Evolutionary conservation across 768 basidiomycete genomes (phyloP).

Genomic region (Phaffia australis): DNA sequence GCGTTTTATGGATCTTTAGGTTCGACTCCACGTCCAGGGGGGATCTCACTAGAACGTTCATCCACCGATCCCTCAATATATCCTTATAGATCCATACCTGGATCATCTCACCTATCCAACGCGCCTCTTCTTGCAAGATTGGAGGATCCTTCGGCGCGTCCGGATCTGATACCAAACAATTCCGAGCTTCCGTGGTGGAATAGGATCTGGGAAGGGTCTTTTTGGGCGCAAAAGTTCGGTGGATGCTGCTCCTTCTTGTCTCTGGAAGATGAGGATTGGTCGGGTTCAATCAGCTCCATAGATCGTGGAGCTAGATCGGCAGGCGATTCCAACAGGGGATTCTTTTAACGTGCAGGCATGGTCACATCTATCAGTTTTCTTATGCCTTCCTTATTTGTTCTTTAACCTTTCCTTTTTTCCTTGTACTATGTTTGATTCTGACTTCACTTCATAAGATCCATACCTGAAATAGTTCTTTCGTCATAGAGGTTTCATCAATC

Average conservation of each 20-base stretch:
- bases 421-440: not conserved
- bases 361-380: not conserved
- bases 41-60: too few species aligned
- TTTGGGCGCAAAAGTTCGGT: slow-evolving; percentile 1
- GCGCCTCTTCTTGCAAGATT: too few species aligned
- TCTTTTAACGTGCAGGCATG: not conserved
- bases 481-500: too few species aligned
- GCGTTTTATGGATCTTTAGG: slow-evolving; percentile 1
- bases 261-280: slow-evolving; percentile 14
- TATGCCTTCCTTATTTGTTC: not conserved
- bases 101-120: too few species aligned
- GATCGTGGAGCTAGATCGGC: not conserved
- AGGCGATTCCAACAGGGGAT: slow-evolving; percentile 1
- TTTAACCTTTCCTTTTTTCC: not conserved
- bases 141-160: not conserved
- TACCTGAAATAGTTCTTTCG: not conserved
- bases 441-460: not conserved
- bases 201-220: not conserved
- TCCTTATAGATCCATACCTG: too few species aligned
- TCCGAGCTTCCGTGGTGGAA: slow-evolving; percentile 1
- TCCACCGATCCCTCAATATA: too few species aligned
- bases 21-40: too few species aligned
- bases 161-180: slow-evolving; percentile 2
- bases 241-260: slow-evolving; percentile 5
- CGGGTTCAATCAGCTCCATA: too few species aligned